phyloP scores from a whole-genome alignment of 1,284 basidiomycete species.

The Moniliophthora roreri region DNA sequence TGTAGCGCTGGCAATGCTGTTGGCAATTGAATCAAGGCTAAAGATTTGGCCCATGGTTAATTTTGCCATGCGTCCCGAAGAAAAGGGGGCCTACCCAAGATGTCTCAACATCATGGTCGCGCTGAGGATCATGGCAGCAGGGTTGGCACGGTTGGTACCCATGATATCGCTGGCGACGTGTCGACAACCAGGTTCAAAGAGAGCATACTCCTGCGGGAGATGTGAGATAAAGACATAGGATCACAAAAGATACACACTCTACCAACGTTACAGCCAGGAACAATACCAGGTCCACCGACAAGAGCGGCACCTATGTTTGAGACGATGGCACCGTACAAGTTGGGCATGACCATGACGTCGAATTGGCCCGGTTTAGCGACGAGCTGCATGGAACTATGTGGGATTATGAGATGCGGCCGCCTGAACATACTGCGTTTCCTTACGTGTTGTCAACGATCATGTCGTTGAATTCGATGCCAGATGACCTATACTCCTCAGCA shows the following conservation, averaged over 20 bases:
- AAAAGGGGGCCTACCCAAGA: slow-evolving; percentile 65
- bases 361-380: slow-evolving; percentile 95
- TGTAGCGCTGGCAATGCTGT: slow-evolving; percentile 90
- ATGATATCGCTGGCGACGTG: slow-evolving; percentile 98
- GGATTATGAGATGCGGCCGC: slow-evolving; percentile 6
- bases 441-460: slow-evolving; percentile 99
- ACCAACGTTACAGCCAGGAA: slow-evolving; percentile 98
- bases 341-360: slow-evolving; percentile 99
- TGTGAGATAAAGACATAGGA: not conserved
- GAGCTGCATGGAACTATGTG: slow-evolving; percentile 90
- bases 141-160: slow-evolving; percentile 98
- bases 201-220: slow-evolving; percentile 80
- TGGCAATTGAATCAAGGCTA: slow-evolving; percentile 91
- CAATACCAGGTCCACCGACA: slow-evolving; percentile 96
- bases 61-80: too few species aligned
- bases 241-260: slow-evolving; percentile 51
- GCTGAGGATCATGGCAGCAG: slow-evolving; percentile 96
- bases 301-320: slow-evolving; percentile 98
- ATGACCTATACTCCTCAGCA: slow-evolving; percentile 93
- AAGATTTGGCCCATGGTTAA: slow-evolving; percentile 13
- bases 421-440: slow-evolving; percentile 21
- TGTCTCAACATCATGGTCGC: slow-evolving; percentile 99
- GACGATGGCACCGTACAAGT: slow-evolving; percentile 95
- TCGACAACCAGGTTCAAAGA: slow-evolving; percentile 99
- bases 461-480: slow-evolving; percentile 92